Conservation (phyloP, 176 grass and related monocot genomes). For the Zizania latifolia region DNA sequence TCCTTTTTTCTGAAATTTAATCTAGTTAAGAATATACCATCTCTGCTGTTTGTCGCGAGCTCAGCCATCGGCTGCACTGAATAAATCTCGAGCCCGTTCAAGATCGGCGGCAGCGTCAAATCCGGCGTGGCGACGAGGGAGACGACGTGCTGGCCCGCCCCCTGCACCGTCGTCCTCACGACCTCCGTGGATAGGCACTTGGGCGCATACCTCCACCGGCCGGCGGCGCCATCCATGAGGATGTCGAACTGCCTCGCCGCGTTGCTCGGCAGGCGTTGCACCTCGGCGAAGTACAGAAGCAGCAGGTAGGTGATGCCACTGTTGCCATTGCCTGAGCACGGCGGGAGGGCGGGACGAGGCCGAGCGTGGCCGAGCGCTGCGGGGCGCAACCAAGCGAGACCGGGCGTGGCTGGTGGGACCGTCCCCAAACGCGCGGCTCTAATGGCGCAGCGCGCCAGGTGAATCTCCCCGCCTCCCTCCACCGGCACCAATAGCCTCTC, state of each 20-base stretch:
- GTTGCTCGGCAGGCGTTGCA: background rate
- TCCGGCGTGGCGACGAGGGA: constrained; percentile 28
- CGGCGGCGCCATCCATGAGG: background rate
- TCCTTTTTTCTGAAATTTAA: background rate
- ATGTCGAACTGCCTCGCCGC: constrained; percentile 19
- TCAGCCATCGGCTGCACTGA: background rate
- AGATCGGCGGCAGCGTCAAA: constrained; percentile 24
- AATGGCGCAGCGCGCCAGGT: no score
- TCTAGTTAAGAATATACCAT: background rate
- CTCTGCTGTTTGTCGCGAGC: background rate
- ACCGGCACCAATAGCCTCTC: no score
- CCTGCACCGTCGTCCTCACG: constrained; percentile 3
- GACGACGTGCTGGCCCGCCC: background rate
- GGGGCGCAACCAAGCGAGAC: no score
- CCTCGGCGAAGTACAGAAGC: constrained; percentile 48
- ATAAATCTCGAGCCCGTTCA: constrained; percentile 41
- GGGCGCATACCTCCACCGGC: background rate
- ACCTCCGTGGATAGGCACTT: constrained; percentile 18
- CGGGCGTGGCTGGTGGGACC: no score
- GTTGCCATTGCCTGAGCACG: background rate
- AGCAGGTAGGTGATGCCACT: constrained; percentile 25
- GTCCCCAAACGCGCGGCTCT: background rate
- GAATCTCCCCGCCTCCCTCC: no score
- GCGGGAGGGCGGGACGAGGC: no score
- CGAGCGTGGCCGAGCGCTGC: no score